These are phyloP conservation scores for Fraxinus nigra DNA, from an alignment of 305 asterid genomes.

Conservation along the genomic window DNA sequence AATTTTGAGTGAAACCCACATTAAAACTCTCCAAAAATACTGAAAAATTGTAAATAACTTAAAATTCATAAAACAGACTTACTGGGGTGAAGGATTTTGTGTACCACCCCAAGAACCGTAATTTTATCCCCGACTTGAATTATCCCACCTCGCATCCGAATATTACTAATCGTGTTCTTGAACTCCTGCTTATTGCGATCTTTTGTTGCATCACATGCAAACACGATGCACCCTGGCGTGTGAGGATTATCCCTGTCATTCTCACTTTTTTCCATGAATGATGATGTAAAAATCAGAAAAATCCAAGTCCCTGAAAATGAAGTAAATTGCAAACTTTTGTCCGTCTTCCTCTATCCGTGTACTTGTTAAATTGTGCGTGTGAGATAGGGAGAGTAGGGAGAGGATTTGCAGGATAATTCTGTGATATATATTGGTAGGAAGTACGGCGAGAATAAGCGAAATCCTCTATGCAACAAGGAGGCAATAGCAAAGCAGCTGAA, in stretches of 20 bases:
- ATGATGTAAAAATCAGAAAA: slow-evolving; percentile 19
- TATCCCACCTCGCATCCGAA: slow-evolving; percentile 39
- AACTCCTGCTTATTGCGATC: slow-evolving; percentile 35
- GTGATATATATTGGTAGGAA: neutral
- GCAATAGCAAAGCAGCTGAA: slow-evolving; percentile 21
- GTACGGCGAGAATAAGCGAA: slow-evolving; percentile 25
- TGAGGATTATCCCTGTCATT: slow-evolving; percentile 30
- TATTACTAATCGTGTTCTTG: slow-evolving; percentile 31
- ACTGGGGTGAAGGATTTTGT: slow-evolving; percentile 63
- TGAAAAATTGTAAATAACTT: neutral
- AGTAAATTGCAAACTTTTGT: neutral
- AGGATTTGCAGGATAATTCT: slow-evolving; percentile 9
- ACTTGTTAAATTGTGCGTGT: neutral
- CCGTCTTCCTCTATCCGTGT: neutral
- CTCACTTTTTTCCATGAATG: slow-evolving; percentile 29
- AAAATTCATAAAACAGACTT: slow-evolving; percentile 20
- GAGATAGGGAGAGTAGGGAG: neutral
- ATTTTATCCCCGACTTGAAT: slow-evolving; percentile 61
- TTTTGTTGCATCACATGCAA: slow-evolving; percentile 64
- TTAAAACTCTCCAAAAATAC: neutral
- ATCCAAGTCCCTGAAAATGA: neutral
- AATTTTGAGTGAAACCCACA: neutral
- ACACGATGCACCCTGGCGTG: slow-evolving; percentile 48
- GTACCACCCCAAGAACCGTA: slow-evolving; percentile 62
- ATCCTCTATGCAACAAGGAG: slow-evolving; percentile 13